A percentile compares a stretch with the other conserved stretches of the same genome.
Conservation (phyloP, 345 rosid genomes). For the Citrus sp. region DNA sequence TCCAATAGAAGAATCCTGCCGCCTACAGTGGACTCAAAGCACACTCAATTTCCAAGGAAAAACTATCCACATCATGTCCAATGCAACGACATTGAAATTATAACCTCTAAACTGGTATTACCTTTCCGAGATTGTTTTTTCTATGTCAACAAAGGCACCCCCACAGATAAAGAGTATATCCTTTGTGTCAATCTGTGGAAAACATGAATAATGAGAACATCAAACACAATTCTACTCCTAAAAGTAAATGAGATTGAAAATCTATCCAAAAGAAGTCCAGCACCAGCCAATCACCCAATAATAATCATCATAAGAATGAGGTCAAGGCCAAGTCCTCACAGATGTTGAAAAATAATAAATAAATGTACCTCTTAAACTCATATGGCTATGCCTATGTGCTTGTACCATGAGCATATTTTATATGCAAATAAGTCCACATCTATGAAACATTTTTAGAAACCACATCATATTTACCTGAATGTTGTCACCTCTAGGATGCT, state of each 20-base stretch:
- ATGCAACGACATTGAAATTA: neutral
- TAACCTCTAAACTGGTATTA: conserved; percentile 17
- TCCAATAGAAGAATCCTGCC: conserved; percentile 98
- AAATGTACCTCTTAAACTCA: neutral
- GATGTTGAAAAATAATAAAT: neutral
- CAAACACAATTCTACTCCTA: neutral
- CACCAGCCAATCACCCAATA: neutral
- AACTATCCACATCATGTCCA: neutral
- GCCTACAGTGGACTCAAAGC: conserved; percentile 43
- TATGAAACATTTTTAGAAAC: neutral
- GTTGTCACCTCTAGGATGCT: conserved; percentile 99
- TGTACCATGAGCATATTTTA: neutral
- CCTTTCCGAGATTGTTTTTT: conserved; percentile 99
- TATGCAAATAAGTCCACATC: neutral
- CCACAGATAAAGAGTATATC: conserved; percentile 99
- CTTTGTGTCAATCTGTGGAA: conserved; percentile 86
- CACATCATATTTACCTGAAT: conserved; percentile 63
- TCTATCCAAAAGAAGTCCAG: neutral
- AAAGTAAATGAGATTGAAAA: neutral
- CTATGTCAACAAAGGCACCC: conserved; percentile 94
- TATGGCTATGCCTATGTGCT: neutral
- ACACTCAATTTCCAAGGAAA: neutral
- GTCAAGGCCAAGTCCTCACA: neutral
- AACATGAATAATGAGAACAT: neutral
- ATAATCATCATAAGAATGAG: neutral